Base-by-base conservation (phyloP, 441 rosid genomes). In the Raphanus hybrid region DNA sequence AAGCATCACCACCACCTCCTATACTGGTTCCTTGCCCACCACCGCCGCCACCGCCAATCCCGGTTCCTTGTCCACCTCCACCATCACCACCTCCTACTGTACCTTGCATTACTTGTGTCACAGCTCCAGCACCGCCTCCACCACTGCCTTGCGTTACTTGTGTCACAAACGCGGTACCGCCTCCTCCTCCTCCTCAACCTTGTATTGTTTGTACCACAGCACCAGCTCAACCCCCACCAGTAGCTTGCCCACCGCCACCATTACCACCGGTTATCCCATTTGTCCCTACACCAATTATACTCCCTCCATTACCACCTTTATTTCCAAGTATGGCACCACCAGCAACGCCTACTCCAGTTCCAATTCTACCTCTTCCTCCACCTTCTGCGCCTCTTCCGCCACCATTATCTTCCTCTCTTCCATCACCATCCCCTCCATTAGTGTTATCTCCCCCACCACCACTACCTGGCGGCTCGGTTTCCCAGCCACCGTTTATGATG, bases 391-490 rank as follows among this genome's bases (percentile, higher is more conserved):
- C 57, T 3, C 75, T 77, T 70, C 77, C 81, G 0, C 81, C 77
- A 60, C 77, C 77, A 16, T 50, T 78, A 60, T 61, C 81, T 67
- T 67, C 77, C 35, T 60, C 81, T 60, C 69, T 78, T 50, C 81
- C 81, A 10, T 8, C 81, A 50, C 80, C 80, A 20, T 7, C 81
- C 2, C 5, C 50, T 60, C 77, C 77, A 11, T 50, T 78, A 67
- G 73, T 78, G 0, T 37, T 72, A 34, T 78, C 81, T 1, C 81
- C 81, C 6, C 81, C 81, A 66, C 81, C 77, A 15, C 16, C 70
- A 55, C 64, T 8, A 11, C 55, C 55, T 52, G 67, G 71, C 1
- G 52, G 66, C 39, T 39, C 75, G 1, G 65, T 70, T 64, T 52
- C 75, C 15, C 75, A 69, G 12, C 20, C 69, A 16, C 52, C 68